Evolutionary conservation across 768 basidiomycete genomes (phyloP), one percentile per base, ranked within the genome.

Genomic region (Infundibulicybe gibba): DNA sequence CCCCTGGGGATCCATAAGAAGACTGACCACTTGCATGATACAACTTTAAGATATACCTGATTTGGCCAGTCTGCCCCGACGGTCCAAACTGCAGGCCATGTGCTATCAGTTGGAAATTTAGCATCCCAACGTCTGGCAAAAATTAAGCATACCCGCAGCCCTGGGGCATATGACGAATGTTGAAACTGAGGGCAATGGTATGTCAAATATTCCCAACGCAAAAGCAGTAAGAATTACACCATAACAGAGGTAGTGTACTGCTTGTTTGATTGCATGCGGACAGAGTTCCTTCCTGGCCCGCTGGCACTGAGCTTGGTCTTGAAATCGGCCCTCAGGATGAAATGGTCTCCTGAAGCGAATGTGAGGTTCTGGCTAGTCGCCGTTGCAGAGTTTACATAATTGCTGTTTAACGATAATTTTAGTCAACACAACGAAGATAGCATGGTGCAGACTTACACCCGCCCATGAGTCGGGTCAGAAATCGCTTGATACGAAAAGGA

Each of bases 81-180:
- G n/a, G 78, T 79, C 79, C 79, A 80, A 19, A 75, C 56, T 9
- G 81, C 77, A 3, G 80, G 80, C 80, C 79, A 70, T n/a, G 67
- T 69, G 5, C 68, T 69, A 33, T n/a, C 34, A 19, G 39, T 30
- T 43, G 38, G 25, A 21, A 30, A 14, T 47, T 9, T 14, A n/a
- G 34, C 13, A 41, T 43, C 9, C 30, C 13, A 8, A 34, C 8
- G 39, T 32, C 13, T 35, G 34, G 20, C n/a, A 50, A 58, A 14
- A 20, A 17, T 41, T 34, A 62, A 72, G 47, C 44, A 25, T 25
- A 75, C 75, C 73, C 77, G 56, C 79, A 80, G 6, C 80, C 81
- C 52, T 78, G 66, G 10, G 81, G 81, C 78, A 83, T 83, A 56
- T 83, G 80, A 15, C 68, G 60, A 41, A 81, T 53, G 54, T 82